These are phyloP conservation scores for Ambrosiella beaveri DNA, from an alignment of 2,329 filamentous ascomycete genomes.

Conservation along the genomic window DNA sequence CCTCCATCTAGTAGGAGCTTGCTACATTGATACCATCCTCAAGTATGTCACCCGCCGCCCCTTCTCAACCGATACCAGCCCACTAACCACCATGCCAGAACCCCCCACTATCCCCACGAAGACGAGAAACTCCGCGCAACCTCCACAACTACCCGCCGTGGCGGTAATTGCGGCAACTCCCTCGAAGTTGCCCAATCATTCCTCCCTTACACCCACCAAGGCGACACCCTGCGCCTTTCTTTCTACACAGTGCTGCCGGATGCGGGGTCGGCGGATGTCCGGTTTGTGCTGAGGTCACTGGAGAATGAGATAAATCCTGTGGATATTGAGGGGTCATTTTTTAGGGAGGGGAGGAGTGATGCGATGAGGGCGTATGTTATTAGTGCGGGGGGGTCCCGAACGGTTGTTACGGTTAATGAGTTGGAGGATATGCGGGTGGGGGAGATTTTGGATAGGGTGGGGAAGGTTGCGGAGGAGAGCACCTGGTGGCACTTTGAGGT, in stretches of 20 bases:
- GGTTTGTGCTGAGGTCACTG: background rate
- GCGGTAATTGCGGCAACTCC: conserved; percentile 57
- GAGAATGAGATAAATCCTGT: conserved; percentile 19
- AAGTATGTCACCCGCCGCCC: conserved; percentile 28
- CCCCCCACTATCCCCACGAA: conserved; percentile 49
- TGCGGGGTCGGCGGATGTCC: background rate
- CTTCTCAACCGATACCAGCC: conserved; percentile 8
- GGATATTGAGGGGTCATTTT: conserved; percentile 39
- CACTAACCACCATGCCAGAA: conserved; percentile 24
- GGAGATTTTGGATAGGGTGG: conserved; percentile 35
- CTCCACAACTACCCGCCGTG: conserved; percentile 39
- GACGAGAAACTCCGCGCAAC: conserved; percentile 57
- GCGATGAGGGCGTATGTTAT: conserved; percentile 52
- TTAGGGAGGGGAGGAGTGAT: conserved; percentile 34
- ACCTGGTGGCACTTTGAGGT: conserved; percentile 61
- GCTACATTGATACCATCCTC: conserved; percentile 55
- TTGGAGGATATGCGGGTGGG: conserved; percentile 47
- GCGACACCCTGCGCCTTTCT: background rate
- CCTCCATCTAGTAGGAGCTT: conserved; percentile 47
- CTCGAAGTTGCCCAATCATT: conserved; percentile 55
- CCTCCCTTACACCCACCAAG: conserved; percentile 16
- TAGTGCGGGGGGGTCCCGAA: conserved; percentile 40
- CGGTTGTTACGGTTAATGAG: conserved; percentile 52
- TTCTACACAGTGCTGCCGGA: background rate
- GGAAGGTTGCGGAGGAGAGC: conserved; percentile 21